Percentiles rank a stretch among this genome's conserved stretches.
Conservation (phyloP, 768 basidiomycete species). For the Dioszegia crocea region DNA sequence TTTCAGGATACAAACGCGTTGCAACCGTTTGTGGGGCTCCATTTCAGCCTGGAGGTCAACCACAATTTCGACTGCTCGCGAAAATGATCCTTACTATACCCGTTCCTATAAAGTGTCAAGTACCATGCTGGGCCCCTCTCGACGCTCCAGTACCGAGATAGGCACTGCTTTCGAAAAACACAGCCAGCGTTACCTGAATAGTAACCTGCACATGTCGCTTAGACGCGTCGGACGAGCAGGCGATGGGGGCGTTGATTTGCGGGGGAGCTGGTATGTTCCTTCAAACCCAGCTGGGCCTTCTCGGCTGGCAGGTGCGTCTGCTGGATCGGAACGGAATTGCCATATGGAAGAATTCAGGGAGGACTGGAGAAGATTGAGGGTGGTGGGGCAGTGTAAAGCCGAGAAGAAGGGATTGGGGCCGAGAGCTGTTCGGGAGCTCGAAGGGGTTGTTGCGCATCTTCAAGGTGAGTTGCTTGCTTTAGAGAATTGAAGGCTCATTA, state of each 20-base stretch:
- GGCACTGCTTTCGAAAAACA: slow-evolving; percentile 73
- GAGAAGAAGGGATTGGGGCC: slow-evolving; percentile 77
- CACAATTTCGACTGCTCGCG: too few species aligned
- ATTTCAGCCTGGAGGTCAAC: too few species aligned
- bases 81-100: too few species aligned
- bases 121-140: neutral
- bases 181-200: slow-evolving; percentile 60
- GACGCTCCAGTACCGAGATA: slow-evolving; percentile 56
- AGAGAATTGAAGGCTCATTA: neutral
- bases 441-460: slow-evolving; percentile 61
- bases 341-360: slow-evolving; percentile 4
- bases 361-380: slow-evolving; percentile 58
- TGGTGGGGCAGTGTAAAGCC: slow-evolving; percentile 87
- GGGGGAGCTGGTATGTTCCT: slow-evolving; percentile 90
- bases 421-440: slow-evolving; percentile 78
- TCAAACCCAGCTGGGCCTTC: neutral
- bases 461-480: slow-evolving; percentile 12
- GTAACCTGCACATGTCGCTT: slow-evolving; percentile 72
- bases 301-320: too few species aligned
- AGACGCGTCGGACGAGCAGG: slow-evolving; percentile 73
- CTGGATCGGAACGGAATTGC: too few species aligned
- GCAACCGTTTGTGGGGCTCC: too few species aligned
- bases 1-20: too few species aligned
- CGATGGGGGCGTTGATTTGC: slow-evolving; percentile 84
- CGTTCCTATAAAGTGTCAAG: too few species aligned